Evolutionary conservation across 345 rosid genomes (phyloP), one percentile per base, ranked within the genome.

Genomic region (Pistacia integerrima): DNA sequence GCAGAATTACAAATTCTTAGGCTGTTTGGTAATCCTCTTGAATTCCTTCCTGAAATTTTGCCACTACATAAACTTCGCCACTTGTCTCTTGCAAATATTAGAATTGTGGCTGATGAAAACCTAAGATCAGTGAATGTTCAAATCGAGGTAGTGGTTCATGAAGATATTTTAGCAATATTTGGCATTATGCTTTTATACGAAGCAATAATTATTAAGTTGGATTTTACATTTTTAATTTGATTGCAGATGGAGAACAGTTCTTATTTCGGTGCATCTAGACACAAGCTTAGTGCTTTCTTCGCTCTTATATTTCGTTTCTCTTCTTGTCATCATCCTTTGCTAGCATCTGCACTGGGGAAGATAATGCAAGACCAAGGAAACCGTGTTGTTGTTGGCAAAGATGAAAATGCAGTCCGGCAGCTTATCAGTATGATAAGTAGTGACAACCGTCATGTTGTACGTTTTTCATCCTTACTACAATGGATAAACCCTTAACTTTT

Each of bases 351-450:
- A 20, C 77, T 96, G 86, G 98, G 90, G 82, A 96, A 96, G 90
- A 96, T 96, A 81, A 87, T 94, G 91, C 94, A 96, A 88, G 98
- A 96, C 81, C 89, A 88, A 79, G 99, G 92, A 80, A 96, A 96
- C 64, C 94, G 95, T 76, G 83, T 69, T 65, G 90, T 92, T 77
- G 90, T 96, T 82, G 95, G 95, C 79, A 96, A 94, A 90, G 99
- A 96, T 92, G 97, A 94, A 87, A 96, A 94, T 88, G 99, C 99
- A 56, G 90, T 96, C 77, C 88, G 97, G 73, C 99, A 96, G 87
- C 97, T 96, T 71, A 94, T 96, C 85, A 96, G 99, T 74, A 96
- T 94, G 99, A 96, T 96, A 80, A 94, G 95, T 80, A 94, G 98
- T 79, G 99, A 96, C 79, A 82, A 94, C 51, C 91, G 83, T 48